Conservation (phyloP, 176 grass and related monocot genomes). For the Aegilops bicornis region DNA sequence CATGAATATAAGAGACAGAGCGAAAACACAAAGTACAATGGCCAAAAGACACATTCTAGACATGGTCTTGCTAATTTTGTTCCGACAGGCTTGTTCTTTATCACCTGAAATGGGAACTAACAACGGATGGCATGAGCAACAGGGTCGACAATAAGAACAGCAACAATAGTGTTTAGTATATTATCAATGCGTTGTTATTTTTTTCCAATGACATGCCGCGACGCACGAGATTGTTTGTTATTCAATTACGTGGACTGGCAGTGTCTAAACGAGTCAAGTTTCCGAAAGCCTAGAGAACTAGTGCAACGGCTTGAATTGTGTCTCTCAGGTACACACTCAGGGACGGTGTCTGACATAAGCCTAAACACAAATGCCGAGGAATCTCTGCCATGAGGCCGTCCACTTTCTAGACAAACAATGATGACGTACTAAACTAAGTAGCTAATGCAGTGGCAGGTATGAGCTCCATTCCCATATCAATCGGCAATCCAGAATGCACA, state of each 20-base stretch:
- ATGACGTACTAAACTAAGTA: not conserved
- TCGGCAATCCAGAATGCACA: not conserved
- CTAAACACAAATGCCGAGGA: not conserved
- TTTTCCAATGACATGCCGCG: not conserved
- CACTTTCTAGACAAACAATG: not conserved
- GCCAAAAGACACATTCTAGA: not conserved
- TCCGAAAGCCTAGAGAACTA: not conserved
- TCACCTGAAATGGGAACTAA: not conserved
- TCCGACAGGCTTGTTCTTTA: not conserved
- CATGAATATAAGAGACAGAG: not conserved
- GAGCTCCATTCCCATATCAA: not conserved
- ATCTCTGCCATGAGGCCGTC: not conserved
- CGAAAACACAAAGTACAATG: not conserved
- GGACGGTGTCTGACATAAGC: not conserved
- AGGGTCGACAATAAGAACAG: not conserved
- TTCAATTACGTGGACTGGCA: not conserved
- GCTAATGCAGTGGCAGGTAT: not conserved
- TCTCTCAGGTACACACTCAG: not conserved
- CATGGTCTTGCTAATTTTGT: not conserved
- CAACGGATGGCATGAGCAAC: not conserved
- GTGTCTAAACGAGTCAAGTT: not conserved
- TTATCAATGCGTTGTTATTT: not conserved
- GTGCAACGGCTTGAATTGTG: not conserved
- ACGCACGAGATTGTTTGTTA: not conserved
- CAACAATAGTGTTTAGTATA: not conserved